phyloP scores from a whole-genome alignment of 495 filamentous ascomycete genomes.

The Tuber umbilicatum region DNA sequence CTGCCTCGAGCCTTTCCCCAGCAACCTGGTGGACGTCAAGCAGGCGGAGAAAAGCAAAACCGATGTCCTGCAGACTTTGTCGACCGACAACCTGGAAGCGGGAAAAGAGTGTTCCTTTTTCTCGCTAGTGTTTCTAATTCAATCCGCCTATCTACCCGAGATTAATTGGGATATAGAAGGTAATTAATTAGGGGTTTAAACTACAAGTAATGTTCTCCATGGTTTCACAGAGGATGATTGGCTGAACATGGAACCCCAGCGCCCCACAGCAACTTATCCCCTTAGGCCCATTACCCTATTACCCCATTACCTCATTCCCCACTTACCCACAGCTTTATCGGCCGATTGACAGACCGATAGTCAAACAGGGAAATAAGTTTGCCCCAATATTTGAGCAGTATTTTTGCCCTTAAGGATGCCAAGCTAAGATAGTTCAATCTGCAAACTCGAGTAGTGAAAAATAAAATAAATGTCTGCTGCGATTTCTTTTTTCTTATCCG shows the following conservation, averaged over 20 bases:
- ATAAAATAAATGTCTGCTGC: neutral
- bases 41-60: neutral
- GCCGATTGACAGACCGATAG: neutral
- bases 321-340: neutral
- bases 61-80: neutral
- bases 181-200: neutral
- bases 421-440: neutral
- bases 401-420: neutral
- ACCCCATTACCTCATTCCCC: neutral
- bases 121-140: neutral
- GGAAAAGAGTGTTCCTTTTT: neutral
- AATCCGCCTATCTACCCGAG: neutral
- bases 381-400: neutral
- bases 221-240: slow-evolving; percentile 2
- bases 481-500: neutral
- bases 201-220: neutral
- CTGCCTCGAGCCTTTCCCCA: neutral
- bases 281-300: neutral
- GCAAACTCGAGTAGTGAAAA: too few species aligned
- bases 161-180: neutral
- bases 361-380: neutral
- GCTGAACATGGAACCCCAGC: neutral
- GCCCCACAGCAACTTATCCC: neutral
- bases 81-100: neutral
- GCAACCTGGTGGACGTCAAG: neutral